Evolutionary conservation across 768 basidiomycete genomes (phyloP).

Genomic region (Suillus spraguei): DNA sequence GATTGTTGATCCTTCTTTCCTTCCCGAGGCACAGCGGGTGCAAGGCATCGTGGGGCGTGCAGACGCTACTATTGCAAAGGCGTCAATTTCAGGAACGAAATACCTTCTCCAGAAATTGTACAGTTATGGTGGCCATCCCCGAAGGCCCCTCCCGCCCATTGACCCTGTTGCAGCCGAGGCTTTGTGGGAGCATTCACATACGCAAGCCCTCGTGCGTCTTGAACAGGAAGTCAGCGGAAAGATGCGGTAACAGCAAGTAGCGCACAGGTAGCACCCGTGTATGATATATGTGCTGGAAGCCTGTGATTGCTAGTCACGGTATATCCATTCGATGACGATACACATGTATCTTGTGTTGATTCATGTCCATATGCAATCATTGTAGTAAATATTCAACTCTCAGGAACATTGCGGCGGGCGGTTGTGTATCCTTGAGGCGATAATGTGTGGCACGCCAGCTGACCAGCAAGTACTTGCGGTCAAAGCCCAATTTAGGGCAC

Average conservation of each 20-base stretch:
- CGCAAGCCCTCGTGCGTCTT: constrained; percentile 63
- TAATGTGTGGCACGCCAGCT: background rate
- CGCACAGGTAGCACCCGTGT: background rate
- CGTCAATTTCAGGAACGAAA: constrained; percentile 84
- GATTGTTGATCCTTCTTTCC: constrained; percentile 52
- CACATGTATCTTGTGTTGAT: background rate
- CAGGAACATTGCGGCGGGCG: background rate
- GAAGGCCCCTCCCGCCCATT: constrained; percentile 76
- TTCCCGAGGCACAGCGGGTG: constrained; percentile 69
- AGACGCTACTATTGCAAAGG: constrained; percentile 78
- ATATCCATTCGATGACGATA: background rate
- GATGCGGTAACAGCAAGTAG: constrained; percentile 7
- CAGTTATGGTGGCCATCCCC: constrained; percentile 82
- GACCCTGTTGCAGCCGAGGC: constrained; percentile 53
- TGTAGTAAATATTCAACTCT: background rate
- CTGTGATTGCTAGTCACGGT: background rate
- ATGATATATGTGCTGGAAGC: background rate
- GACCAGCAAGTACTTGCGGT: background rate
- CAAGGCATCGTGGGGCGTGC: constrained; percentile 83
- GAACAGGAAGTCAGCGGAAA: constrained; percentile 61
- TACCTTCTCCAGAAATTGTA: constrained; percentile 69
- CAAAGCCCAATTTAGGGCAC: background rate
- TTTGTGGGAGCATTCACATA: constrained; percentile 75
- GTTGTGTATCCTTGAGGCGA: background rate
- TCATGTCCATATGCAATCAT: background rate